Evolutionary conservation across 1,284 basidiomycete genomes (phyloP).

Genomic region (Golubevia sp.): DNA sequence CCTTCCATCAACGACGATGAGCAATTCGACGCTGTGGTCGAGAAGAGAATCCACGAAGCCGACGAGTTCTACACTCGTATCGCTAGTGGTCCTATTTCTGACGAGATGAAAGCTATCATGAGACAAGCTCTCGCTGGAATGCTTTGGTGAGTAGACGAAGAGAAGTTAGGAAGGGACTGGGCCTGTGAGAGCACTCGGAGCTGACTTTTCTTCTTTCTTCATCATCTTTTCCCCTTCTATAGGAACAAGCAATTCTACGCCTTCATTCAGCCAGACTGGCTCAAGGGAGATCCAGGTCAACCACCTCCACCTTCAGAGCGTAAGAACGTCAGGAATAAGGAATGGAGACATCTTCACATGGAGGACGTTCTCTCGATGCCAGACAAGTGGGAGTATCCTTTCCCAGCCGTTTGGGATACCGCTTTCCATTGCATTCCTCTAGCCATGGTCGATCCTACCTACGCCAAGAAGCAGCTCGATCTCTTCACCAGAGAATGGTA

Average conservation of each 20-base stretch:
- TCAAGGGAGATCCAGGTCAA: constrained; percentile 90
- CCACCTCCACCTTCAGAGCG: constrained; percentile 89
- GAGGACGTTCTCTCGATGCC: constrained; percentile 98
- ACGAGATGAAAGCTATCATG: constrained; percentile 94
- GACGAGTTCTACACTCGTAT: constrained; percentile 92
- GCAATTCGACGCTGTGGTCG: constrained; percentile 83
- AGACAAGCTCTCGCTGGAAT: constrained; percentile 96
- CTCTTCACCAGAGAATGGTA: constrained; percentile 98
- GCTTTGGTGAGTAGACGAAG: constrained; percentile 71
- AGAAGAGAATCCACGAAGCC: constrained; percentile 78
- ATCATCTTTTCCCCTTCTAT: background rate
- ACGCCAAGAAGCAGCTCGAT: constrained; percentile 97
- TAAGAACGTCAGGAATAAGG: constrained; percentile 82
- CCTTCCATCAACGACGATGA: constrained; percentile 83
- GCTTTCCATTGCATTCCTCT: constrained; percentile 98
- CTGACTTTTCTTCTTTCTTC: background rate
- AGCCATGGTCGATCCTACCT: constrained; percentile 89
- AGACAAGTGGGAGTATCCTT: constrained; percentile 94
- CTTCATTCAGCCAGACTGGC: constrained; percentile 95
- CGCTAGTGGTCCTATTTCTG: constrained; percentile 72
- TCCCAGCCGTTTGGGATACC: constrained; percentile 74
- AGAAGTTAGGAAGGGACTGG: no score
- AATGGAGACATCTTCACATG: constrained; percentile 80
- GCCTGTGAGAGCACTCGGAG: no score
- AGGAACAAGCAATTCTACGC: constrained; percentile 92